Conservation (phyloP, 2,329 filamentous ascomycete species). For the Cladosporium sp. region DNA sequence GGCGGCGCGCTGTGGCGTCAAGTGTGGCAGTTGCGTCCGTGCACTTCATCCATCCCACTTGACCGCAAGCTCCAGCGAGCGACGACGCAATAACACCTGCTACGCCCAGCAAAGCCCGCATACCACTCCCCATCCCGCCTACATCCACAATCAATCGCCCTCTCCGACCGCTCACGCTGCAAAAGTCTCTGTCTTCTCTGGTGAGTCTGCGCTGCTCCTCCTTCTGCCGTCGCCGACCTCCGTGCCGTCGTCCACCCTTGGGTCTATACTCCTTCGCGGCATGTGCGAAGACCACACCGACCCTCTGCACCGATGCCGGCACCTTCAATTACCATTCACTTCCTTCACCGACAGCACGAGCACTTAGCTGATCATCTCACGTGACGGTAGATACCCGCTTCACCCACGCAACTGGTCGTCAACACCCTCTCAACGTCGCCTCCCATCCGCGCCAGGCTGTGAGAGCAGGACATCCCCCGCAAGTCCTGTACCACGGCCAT, state of each 20-base stretch:
- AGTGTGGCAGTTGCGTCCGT: not conserved
- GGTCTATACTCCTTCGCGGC: not conserved
- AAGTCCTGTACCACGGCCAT: conserved; percentile 14
- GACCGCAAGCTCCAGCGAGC: conserved; percentile 7
- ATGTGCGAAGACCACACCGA: conserved; percentile 10
- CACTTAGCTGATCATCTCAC: conserved; percentile 1
- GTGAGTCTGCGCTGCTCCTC: conserved; percentile 4
- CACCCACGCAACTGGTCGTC: not conserved
- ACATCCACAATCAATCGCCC: not conserved
- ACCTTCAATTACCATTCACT: not conserved
- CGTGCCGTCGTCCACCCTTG: not conserved
- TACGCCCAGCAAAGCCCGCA: conserved; percentile 4
- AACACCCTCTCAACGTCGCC: conserved; percentile 9
- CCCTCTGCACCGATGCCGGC: conserved; percentile 6
- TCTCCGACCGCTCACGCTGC: not conserved
- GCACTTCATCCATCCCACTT: conserved; percentile 7
- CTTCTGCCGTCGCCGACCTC: not conserved
- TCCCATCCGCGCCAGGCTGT: conserved; percentile 9
- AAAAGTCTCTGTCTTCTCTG: not conserved
- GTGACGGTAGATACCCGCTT: conserved; percentile 1
- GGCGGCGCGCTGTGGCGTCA: conserved; percentile 4
- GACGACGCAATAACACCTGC: conserved; percentile 13
- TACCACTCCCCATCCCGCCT: not conserved
- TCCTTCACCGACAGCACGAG: not conserved
- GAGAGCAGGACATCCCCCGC: conserved; percentile 9